Base-by-base conservation (phyloP, 2,329 filamentous ascomycete species). In the Diaporthe ampelina region DNA sequence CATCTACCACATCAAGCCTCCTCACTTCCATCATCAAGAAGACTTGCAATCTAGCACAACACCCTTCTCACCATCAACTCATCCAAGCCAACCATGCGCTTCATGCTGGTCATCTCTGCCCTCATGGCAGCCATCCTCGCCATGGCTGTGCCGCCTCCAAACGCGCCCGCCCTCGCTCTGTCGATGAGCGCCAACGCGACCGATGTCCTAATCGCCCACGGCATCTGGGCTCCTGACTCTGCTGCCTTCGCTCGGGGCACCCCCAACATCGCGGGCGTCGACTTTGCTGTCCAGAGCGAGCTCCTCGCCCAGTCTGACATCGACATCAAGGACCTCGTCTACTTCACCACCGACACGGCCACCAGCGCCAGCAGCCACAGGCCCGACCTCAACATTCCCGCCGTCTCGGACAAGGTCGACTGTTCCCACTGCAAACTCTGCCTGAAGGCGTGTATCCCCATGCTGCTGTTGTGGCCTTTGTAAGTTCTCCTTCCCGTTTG, bases 221-320 rank as follows among this genome's bases (percentile, higher is more conserved):
- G 32, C 69, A 40, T 71, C 54, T 71, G 68, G 68, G 15, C 43
- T 15, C 68, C 68, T 26, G 24, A 71, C 45, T 7, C 52, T n/a
- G n/a, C 56, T 3, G 69, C 32, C 43, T 61, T 71, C 29, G 56
- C 43, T 8, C n/a, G n/a, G 3, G 43, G 29, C 21, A 7, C n/a
- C 0, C 37, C 15, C 56, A 61, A 61, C 56, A 19, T 52, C 35
- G 63, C 45, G 32, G 52, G 32, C 35, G 24, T 73, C 40, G 29
- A 73, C 72, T 15, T 48, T 59, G 37, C 58, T 35, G 48, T 45
- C 24, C 48, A 72, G 58, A 17, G 8, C 13, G 50, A 56, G 56
- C 21, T 61, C 56, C 37, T 5, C 21, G 21, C 11, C 40, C 40
- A 43, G 43, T 21, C 15, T 26, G 61, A 17, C 40, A 69, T 72